A percentile compares a stretch with the other conserved stretches of the same genome.
Evolutionary conservation across 495 filamentous ascomycete genomes (phyloP).

Genomic region (Xylaria cubensis): DNA sequence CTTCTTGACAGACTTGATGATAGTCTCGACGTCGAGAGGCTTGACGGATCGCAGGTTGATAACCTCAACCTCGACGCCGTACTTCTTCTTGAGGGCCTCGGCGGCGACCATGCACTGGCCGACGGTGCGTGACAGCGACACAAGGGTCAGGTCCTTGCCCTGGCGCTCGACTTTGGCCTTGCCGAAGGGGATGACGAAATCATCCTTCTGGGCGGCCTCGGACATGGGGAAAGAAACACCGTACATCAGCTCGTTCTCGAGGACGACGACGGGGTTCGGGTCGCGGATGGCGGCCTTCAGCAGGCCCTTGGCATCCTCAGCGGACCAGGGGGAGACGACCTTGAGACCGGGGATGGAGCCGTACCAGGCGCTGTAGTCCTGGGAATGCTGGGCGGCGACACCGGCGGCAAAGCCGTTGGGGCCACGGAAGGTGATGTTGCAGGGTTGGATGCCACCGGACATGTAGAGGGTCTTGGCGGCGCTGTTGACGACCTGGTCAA

Average conservation of each 20-base stretch:
- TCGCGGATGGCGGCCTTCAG: conserved; percentile 98
- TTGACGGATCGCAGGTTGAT: conserved; percentile 98
- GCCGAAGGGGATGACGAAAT: conserved; percentile 95
- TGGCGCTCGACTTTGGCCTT: conserved; percentile 98
- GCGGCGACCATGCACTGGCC: conserved; percentile 90
- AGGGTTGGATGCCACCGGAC: conserved; percentile 99
- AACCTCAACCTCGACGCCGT: conserved; percentile 94
- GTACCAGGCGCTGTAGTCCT: conserved; percentile 98
- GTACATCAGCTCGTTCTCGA: conserved; percentile 98
- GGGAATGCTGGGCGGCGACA: conserved; percentile 96
- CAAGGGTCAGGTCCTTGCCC: conserved; percentile 95
- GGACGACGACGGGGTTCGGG: conserved; percentile 92
- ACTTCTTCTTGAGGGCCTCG: conserved; percentile 89
- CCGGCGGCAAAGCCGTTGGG: conserved; percentile 97
- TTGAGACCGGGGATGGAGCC: conserved; percentile 97
- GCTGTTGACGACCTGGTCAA: conserved; percentile 99
- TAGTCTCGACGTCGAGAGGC: conserved; percentile 92
- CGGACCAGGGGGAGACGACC: conserved; percentile 93
- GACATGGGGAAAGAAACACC: conserved; percentile 94
- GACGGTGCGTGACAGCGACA: conserved; percentile 92
- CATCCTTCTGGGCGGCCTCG: conserved; percentile 89
- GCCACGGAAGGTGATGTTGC: conserved; percentile 98
- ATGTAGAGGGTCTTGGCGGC: conserved; percentile 99
- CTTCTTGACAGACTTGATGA: conserved; percentile 98
- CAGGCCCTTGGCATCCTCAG: conserved; percentile 97